phyloP scores from a whole-genome alignment of 768 basidiomycete species.

The Chalciporus piperatus region DNA sequence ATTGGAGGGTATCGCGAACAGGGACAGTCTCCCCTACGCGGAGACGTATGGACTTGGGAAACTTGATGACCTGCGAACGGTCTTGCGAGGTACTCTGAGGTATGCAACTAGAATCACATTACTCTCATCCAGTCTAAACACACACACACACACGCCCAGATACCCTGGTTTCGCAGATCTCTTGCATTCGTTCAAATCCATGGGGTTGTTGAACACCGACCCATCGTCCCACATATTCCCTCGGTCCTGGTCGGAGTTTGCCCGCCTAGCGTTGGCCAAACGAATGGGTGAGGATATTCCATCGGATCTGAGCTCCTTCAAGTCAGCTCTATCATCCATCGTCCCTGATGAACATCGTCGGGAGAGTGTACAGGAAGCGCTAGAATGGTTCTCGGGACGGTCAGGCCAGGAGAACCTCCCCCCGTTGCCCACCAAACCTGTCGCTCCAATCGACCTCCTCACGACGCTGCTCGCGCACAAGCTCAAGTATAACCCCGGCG shows the following conservation, averaged over 20 bases:
- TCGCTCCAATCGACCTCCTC: slow-evolving; percentile 69
- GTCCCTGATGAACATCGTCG: slow-evolving; percentile 11
- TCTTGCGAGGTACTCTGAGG: slow-evolving; percentile 86
- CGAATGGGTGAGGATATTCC: slow-evolving; percentile 25
- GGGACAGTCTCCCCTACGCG: slow-evolving; percentile 74
- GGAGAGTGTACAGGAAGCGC: slow-evolving; percentile 36
- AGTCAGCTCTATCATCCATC: slow-evolving; percentile 30
- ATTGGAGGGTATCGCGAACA: slow-evolving; percentile 84
- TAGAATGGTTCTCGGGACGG: slow-evolving; percentile 39
- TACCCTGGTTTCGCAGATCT: slow-evolving; percentile 81
- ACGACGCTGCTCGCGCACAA: slow-evolving; percentile 68
- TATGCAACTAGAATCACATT: slow-evolving; percentile 22
- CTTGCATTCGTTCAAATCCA: slow-evolving; percentile 65
- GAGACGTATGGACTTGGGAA: slow-evolving; percentile 57
- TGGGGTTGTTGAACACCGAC: slow-evolving; percentile 62
- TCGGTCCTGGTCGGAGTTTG: slow-evolving; percentile 35
- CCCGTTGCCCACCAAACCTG: slow-evolving; percentile 40
- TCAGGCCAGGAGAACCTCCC: slow-evolving; percentile 27
- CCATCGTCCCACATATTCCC: slow-evolving; percentile 17
- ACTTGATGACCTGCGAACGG: slow-evolving; percentile 47
- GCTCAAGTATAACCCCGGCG: slow-evolving; percentile 63
- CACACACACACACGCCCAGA: slow-evolving; percentile 36
- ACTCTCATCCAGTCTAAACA: background rate
- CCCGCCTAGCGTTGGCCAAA: slow-evolving; percentile 33
- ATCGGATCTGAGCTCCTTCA: slow-evolving; percentile 32